These are phyloP conservation scores for Haberlea rhodopensis DNA, from an alignment of 257 asterid species.

Conservation along the genomic window DNA sequence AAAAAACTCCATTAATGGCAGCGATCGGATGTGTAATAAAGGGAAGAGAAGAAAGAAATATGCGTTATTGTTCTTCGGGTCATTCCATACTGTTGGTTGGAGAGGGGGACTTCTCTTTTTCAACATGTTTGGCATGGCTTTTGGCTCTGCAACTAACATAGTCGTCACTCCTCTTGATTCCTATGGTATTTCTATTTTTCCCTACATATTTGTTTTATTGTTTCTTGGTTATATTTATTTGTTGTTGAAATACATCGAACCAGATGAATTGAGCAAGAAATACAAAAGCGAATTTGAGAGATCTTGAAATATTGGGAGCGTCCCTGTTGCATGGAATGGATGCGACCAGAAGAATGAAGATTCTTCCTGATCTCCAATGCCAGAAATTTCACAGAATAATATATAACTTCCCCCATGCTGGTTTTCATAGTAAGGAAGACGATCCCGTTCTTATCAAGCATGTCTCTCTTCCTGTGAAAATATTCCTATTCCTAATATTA, in stretches of 20 bases:
- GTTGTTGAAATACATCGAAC: neutral
- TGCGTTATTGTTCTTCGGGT: constrained; percentile 42
- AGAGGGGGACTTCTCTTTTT: constrained; percentile 67
- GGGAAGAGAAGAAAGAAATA: too few relatives aligned
- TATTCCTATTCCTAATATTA: too few relatives aligned
- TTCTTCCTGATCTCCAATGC: constrained; percentile 24
- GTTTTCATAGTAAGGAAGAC: constrained; percentile 53
- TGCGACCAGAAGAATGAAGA: constrained; percentile 48
- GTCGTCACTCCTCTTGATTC: constrained; percentile 59
- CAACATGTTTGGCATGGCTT: constrained; percentile 42
- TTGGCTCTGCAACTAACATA: constrained; percentile 52
- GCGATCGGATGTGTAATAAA: too few relatives aligned
- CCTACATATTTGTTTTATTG: too few relatives aligned
- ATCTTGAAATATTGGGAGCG: constrained; percentile 40
- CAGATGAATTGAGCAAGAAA: constrained; percentile 45
- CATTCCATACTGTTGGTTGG: constrained; percentile 57
- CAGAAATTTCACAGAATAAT: constrained; percentile 54
- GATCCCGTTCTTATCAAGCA: constrained; percentile 27
- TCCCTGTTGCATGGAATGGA: constrained; percentile 47
- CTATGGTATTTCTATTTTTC: constrained; percentile 49
- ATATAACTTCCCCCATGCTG: constrained; percentile 77
- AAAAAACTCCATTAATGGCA: too few relatives aligned
- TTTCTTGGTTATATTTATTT: neutral
- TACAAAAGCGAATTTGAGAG: constrained; percentile 40
- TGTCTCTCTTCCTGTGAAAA: too few relatives aligned